Percentiles rank a stretch among this genome's conserved stretches.
Evolutionary conservation across 768 basidiomycete species (phyloP).

Genomic region (Boletus fagicola): DNA sequence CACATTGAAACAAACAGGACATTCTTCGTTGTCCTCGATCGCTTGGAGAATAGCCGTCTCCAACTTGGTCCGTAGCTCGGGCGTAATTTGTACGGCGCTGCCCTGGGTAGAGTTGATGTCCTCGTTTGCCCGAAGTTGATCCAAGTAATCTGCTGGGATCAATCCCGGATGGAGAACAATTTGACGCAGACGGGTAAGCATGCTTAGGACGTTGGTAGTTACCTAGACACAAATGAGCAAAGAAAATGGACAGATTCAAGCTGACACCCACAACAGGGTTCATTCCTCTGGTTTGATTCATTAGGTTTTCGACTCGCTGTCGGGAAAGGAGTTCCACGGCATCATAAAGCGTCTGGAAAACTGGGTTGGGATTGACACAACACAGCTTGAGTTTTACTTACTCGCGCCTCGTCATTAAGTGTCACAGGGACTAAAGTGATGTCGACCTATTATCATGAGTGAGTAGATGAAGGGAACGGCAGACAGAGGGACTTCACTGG

Average conservation of each 20-base stretch:
- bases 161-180: conserved; percentile 76
- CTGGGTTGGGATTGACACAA: not conserved
- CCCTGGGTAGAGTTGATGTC: conserved; percentile 24
- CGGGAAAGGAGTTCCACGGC: conserved; percentile 62
- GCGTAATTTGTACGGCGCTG: conserved; percentile 42
- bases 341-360: conserved; percentile 59
- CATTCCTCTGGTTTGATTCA: conserved; percentile 41
- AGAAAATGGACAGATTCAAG: not conserved
- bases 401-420: conserved; percentile 62
- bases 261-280: conserved; percentile 39
- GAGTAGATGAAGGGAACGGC: not conserved
- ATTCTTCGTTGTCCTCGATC: conserved; percentile 82
- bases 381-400: conserved; percentile 31
- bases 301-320: conserved; percentile 56
- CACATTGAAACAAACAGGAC: conserved; percentile 68
- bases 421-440: conserved; percentile 72
- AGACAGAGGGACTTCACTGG: conserved; percentile 40
- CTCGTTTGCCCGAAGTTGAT: conserved; percentile 46
- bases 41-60: conserved; percentile 59
- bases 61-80: conserved; percentile 53
- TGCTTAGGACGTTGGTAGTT: conserved; percentile 68
- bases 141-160: conserved; percentile 67
- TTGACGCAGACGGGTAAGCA: conserved; percentile 87
- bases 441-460: conserved; percentile 53
- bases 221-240: conserved; percentile 40